These are phyloP conservation scores for Silybum marianum DNA, from an alignment of 129 eudicot species.

Conservation along the genomic window DNA sequence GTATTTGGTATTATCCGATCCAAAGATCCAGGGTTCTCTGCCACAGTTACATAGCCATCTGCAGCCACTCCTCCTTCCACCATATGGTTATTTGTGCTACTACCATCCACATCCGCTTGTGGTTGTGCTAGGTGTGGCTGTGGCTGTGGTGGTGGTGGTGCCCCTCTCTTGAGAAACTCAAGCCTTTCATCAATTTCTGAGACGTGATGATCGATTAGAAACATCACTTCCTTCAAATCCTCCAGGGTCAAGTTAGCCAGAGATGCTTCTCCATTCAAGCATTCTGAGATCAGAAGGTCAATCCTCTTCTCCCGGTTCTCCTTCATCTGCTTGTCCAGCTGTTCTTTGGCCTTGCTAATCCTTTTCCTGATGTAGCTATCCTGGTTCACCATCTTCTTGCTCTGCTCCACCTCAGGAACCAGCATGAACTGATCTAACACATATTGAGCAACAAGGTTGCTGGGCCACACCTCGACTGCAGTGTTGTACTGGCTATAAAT, in stretches of 20 bases:
- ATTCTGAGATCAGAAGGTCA: conserved; percentile 15
- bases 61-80: background rate
- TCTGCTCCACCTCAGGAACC: conserved; percentile 11
- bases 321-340: background rate
- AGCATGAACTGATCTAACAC: conserved; percentile 22
- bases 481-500: conserved; percentile 23
- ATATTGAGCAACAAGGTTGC: background rate
- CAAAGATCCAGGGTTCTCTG: background rate
- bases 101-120: background rate
- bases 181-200: background rate
- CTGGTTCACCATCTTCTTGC: conserved; percentile 33
- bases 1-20: background rate
- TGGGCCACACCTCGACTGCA: conserved; percentile 41
- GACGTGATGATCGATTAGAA: background rate
- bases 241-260: background rate
- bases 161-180: background rate
- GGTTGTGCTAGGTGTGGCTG: background rate
- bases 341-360: conserved; percentile 25
- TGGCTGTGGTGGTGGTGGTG: too few species aligned
- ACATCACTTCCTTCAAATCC: conserved; percentile 12
- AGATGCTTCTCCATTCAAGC: conserved; percentile 16
- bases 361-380: conserved; percentile 17
- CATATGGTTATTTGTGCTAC: background rate
- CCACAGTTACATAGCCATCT: background rate
- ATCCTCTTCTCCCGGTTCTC: conserved; percentile 5